A percentile compares a stretch with the other conserved stretches of the same genome.
These are phyloP conservation scores for Xylariaceae sp. DNA, from an alignment of 2,329 filamentous ascomycete species.

Conservation along the genomic window DNA sequence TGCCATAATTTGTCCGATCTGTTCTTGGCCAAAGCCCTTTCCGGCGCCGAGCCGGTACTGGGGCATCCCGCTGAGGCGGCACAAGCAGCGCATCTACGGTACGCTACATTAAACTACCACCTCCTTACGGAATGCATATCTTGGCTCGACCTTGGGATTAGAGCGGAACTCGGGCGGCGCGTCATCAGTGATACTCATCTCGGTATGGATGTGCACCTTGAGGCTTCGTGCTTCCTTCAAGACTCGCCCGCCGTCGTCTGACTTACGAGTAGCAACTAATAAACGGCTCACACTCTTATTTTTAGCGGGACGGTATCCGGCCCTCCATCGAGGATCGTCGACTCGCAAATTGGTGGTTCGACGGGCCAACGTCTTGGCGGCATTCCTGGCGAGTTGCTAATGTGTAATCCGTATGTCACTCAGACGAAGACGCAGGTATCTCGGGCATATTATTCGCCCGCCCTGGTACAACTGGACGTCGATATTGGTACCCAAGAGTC, in stretches of 20 bases:
- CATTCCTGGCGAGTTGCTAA: not conserved
- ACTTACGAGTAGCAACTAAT: not conserved
- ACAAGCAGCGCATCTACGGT: constrained; percentile 4
- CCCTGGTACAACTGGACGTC: not conserved
- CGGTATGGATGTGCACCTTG: not conserved
- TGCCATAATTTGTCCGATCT: not conserved
- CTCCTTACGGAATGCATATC: not conserved
- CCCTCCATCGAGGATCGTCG: not conserved
- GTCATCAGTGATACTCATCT: constrained; percentile 11
- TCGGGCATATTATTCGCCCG: not conserved
- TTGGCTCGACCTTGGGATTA: constrained; percentile 13
- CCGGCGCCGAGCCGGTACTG: constrained; percentile 15
- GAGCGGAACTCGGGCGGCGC: constrained; percentile 13
- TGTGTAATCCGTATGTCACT: not conserved
- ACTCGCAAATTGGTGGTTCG: not conserved
- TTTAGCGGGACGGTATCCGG: not conserved
- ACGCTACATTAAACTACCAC: not conserved
- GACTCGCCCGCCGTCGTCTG: constrained; percentile 4
- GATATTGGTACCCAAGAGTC: not conserved
- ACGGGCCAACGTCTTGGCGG: not conserved
- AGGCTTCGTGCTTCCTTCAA: not conserved
- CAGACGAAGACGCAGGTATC: not conserved
- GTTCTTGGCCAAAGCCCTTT: constrained; percentile 8
- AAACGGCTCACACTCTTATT: not conserved
- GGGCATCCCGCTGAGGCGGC: constrained; percentile 12